Base-by-base conservation (phyloP, 805 yeast species). In the Osmozyma mogii region DNA sequence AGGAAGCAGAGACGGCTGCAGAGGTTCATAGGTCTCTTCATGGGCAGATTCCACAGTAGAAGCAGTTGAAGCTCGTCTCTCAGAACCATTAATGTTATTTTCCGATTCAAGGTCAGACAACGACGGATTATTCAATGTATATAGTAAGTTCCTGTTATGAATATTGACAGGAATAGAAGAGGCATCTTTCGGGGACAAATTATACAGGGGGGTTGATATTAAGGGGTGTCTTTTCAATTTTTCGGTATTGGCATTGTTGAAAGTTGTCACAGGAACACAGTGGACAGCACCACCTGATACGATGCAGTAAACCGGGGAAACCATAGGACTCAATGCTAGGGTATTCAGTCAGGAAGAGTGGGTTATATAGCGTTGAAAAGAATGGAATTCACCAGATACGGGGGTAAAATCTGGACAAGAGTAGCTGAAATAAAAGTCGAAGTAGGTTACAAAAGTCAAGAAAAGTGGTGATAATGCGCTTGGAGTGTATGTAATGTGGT, bases 61-160 rank as follows among this genome's bases (percentile, higher is more conserved):
- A n/a, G n/a, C n/a, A n/a, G n/a, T n/a, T n/a, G n/a, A n/a, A n/a
- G n/a, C n/a, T n/a, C n/a, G n/a, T n/a, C n/a, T n/a, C n/a, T n/a
- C n/a, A n/a, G n/a, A n/a, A 18, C 21, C 10, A 18, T 18, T 10
- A 18, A 8, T 18, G 8, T 18, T 29, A 15, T 29, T 31, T 18
- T 43, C 47, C 4, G 45, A 41, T 20, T 58, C 65, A n/a, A 56
- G 31, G 32, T 59, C 65, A 4, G 62, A 56, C 15, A 54, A 36
- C 10, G 58, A 52, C 17, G 65, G 63, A 35, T 59, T 58, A 36
- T 59, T 59, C 20, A 59, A 41, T 22, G 54, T 45, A 40, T 59
- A 59, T 13, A 59, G 35, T 6, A 59, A 46, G 35, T 58, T 59
- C 27, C 47, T 49, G 30, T 54, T 34, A 15, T 40, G 38, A 24